These are phyloP conservation scores for Neurospora sp. DNA, from an alignment of 495 filamentous ascomycete genomes.

Conservation along the genomic window DNA sequence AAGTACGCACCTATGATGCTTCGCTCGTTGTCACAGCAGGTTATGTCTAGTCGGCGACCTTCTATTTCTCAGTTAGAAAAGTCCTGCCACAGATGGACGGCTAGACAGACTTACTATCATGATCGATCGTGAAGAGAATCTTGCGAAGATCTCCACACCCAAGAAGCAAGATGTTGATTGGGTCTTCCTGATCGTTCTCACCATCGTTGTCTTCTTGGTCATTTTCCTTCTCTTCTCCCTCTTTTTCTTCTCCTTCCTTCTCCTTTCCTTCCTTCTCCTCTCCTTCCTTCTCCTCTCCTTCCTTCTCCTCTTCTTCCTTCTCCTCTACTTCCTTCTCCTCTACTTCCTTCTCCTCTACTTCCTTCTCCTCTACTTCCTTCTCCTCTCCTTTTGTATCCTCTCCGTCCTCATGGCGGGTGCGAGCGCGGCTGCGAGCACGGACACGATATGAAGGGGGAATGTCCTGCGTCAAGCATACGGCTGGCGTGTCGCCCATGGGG, in stretches of 20 bases:
- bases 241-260: background rate
- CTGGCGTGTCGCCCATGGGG: constrained; percentile 21
- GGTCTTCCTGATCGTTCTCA: background rate
- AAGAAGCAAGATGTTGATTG: constrained; percentile 22
- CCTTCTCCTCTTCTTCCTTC: background rate
- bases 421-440: background rate
- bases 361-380: background rate
- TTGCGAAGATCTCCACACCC: constrained; percentile 23
- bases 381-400: background rate
- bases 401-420: background rate
- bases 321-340: background rate
- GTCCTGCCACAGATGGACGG: background rate
- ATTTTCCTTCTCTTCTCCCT: background rate
- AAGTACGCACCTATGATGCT: constrained; percentile 15
- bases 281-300: background rate
- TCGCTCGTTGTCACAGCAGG: constrained; percentile 18
- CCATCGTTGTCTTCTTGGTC: background rate
- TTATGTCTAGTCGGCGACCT: constrained; percentile 20
- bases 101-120: constrained; percentile 3
- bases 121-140: constrained; percentile 21
- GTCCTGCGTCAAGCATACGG: constrained; percentile 17
- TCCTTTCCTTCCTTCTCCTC: background rate
- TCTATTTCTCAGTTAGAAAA: background rate
- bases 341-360: background rate
- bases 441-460: constrained; percentile 11